Conservation (phyloP, 768 basidiomycete species). For the Pisolithus microcarpus region DNA sequence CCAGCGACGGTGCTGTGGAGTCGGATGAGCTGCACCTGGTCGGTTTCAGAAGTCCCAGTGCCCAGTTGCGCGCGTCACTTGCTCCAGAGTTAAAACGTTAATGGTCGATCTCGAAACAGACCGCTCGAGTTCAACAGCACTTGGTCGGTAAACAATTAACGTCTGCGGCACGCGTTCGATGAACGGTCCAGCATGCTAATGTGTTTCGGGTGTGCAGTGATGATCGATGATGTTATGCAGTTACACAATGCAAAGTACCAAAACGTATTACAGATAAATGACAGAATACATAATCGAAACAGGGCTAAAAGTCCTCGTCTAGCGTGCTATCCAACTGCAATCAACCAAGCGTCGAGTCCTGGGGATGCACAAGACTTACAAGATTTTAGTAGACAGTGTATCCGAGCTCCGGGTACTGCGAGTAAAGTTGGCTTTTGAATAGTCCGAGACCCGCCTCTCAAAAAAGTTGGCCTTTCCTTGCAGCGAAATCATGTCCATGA, state of each 20-base stretch:
- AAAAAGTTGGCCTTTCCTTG: constrained; percentile 98
- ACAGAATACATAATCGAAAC: constrained; percentile 1
- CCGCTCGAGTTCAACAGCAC: too few species aligned
- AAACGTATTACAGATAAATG: not conserved
- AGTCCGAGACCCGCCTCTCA: constrained; percentile 91
- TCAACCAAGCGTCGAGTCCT: constrained; percentile 1
- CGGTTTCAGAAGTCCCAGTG: too few species aligned
- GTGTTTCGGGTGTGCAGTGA: too few species aligned
- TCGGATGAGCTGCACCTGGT: too few species aligned
- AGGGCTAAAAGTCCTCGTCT: constrained; percentile 35
- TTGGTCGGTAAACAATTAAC: too few species aligned
- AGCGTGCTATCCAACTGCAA: constrained; percentile 21
- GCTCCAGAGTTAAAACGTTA: too few species aligned
- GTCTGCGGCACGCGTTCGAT: too few species aligned
- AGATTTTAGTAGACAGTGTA: constrained; percentile 17
- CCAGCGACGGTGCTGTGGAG: too few species aligned
- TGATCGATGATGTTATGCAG: not conserved
- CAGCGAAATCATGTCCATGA: constrained; percentile 92
- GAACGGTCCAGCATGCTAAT: too few species aligned
- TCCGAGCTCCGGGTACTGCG: constrained; percentile 19
- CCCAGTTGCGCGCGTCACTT: too few species aligned
- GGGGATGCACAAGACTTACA: constrained; percentile 27
- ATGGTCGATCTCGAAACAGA: too few species aligned
- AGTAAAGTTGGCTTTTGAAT: constrained; percentile 60
- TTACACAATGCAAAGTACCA: not conserved